Conservation (phyloP, 805 yeast genomes). For the Pichia phayaonensis region DNA sequence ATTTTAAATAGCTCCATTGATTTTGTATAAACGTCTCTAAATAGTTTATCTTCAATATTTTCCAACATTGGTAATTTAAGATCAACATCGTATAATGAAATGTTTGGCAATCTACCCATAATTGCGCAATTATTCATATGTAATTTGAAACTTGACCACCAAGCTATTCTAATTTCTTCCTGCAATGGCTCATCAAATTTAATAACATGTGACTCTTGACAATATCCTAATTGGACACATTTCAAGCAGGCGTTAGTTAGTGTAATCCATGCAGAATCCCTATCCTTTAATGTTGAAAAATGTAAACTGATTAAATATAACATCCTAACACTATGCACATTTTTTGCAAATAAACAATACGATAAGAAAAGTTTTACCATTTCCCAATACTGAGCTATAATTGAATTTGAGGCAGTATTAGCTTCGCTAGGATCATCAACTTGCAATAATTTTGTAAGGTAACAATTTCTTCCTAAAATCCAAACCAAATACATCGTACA, state of each 20-base stretch:
- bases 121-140: slow-evolving; percentile 29
- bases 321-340: slow-evolving; percentile 29
- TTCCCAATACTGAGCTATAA: slow-evolving; percentile 22
- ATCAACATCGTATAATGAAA: slow-evolving; percentile 30
- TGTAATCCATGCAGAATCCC: slow-evolving; percentile 33
- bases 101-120: slow-evolving; percentile 30
- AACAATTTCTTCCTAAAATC: slow-evolving; percentile 22
- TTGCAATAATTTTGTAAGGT: slow-evolving; percentile 4
- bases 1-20: slow-evolving; percentile 24
- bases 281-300: slow-evolving; percentile 28
- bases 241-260: slow-evolving; percentile 32
- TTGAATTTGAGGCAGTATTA: slow-evolving; percentile 12
- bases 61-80: slow-evolving; percentile 24
- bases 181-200: slow-evolving; percentile 12
- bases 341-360: slow-evolving; percentile 28
- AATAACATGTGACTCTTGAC: slow-evolving; percentile 22
- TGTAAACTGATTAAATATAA: slow-evolving; percentile 30
- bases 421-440: neutral
- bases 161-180: slow-evolving; percentile 23
- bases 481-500: slow-evolving; percentile 35
- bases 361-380: slow-evolving; percentile 29
- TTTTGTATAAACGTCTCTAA: slow-evolving; percentile 16
- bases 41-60: slow-evolving; percentile 11
- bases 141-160: slow-evolving; percentile 31
- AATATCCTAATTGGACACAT: slow-evolving; percentile 31